Conservation (phyloP, 345 rosid genomes). For the Camelina neglecta region DNA sequence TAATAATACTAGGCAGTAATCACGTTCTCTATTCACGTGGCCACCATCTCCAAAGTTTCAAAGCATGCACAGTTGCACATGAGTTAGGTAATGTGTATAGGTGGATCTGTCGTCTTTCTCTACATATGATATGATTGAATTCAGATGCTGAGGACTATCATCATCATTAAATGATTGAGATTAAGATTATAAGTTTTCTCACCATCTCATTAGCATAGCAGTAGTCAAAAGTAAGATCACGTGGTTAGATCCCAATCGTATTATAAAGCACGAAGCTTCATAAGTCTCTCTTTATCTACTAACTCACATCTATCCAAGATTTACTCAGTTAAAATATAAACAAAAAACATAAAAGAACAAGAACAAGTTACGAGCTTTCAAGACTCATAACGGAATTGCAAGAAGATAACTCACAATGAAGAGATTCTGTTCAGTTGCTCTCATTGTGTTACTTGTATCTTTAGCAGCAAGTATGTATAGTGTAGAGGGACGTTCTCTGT, state of each 20-base stretch:
- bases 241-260: slow-evolving; percentile 41
- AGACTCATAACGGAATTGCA: neutral
- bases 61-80: slow-evolving; percentile 17
- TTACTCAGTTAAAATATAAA: neutral
- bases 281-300: slow-evolving; percentile 33
- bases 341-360: slow-evolving; percentile 9
- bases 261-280: slow-evolving; percentile 17
- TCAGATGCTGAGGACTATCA: slow-evolving; percentile 13
- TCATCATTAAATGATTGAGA: slow-evolving; percentile 26
- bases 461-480: slow-evolving; percentile 32
- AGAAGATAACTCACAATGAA: slow-evolving; percentile 30
- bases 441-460: slow-evolving; percentile 37
- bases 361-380: slow-evolving; percentile 8
- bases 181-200: slow-evolving; percentile 28
- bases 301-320: slow-evolving; percentile 24
- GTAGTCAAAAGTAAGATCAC: slow-evolving; percentile 40
- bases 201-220: slow-evolving; percentile 11
- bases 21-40: slow-evolving; percentile 46
- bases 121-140: neutral
- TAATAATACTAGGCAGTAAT: slow-evolving; percentile 31
- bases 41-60: slow-evolving; percentile 37
- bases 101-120: slow-evolving; percentile 36
- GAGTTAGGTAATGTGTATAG: slow-evolving; percentile 32
- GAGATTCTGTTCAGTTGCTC: slow-evolving; percentile 31
- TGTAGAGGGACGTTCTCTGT: slow-evolving; percentile 39